These are phyloP conservation scores for Skeletonema grethae DNA, from an alignment of 108 stramenopile species.

Conservation along the genomic window DNA sequence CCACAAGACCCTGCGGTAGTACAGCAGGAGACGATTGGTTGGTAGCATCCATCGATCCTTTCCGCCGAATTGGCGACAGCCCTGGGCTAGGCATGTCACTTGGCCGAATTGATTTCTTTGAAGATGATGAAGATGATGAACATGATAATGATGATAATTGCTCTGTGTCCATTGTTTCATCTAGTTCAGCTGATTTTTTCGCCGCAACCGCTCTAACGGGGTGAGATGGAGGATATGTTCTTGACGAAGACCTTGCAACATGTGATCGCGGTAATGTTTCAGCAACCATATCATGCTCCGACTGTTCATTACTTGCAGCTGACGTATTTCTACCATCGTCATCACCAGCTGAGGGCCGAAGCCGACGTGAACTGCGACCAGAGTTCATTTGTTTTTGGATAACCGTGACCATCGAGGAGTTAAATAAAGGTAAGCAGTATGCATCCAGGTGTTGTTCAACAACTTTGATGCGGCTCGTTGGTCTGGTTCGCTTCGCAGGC, in stretches of 20 bases:
- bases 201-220: background rate
- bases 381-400: background rate
- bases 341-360: background rate
- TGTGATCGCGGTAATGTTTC: background rate
- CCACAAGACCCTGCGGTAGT: slow-evolving; percentile 1
- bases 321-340: background rate
- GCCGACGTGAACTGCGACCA: background rate
- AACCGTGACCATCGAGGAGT: background rate
- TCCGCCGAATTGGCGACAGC: background rate
- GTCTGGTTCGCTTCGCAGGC: too few species aligned
- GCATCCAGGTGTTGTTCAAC: too few species aligned
- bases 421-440: too few species aligned
- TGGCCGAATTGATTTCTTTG: background rate
- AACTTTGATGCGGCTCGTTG: too few species aligned
- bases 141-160: background rate
- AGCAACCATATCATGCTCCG: background rate
- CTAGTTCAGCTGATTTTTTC: background rate
- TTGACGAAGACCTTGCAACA: background rate
- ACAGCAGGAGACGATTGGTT: background rate
- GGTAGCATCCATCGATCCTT: background rate
- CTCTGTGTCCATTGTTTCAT: background rate
- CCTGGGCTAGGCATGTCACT: background rate
- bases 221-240: too few species aligned
- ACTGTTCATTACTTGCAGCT: background rate
- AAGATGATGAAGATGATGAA: background rate